Conservation (phyloP, 768 basidiomycete species). For the Kwoniella sp. region DNA sequence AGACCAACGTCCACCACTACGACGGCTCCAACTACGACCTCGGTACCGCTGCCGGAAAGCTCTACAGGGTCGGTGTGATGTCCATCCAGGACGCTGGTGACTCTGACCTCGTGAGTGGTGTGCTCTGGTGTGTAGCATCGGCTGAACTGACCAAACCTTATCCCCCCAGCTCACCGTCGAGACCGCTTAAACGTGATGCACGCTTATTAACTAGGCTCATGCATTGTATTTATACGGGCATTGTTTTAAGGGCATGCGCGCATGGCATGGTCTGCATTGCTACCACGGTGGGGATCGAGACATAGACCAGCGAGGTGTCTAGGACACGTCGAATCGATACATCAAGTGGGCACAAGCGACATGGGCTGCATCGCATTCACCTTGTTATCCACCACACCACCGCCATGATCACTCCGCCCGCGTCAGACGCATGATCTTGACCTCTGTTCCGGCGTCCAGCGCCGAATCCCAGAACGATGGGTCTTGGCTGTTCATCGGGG, state of each 20-base stretch:
- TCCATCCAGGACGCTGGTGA: slow-evolving; percentile 93
- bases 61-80: slow-evolving; percentile 99
- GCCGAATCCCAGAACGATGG: slow-evolving; percentile 41
- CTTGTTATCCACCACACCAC: too few species aligned
- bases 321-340: too few species aligned
- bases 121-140: neutral
- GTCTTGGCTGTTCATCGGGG: slow-evolving; percentile 1
- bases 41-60: slow-evolving; percentile 96
- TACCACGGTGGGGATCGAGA: too few species aligned
- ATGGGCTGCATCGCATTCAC: too few species aligned
- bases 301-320: too few species aligned
- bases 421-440: slow-evolving; percentile 29
- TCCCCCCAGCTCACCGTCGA: slow-evolving; percentile 33
- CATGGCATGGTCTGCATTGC: too few species aligned
- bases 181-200: slow-evolving; percentile 33
- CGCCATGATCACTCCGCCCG: neutral
- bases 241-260: too few species aligned
- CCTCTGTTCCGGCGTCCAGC: slow-evolving; percentile 25
- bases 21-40: slow-evolving; percentile 95
- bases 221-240: slow-evolving; percentile 45
- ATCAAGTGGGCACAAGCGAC: too few species aligned
- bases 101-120: slow-evolving; percentile 66
- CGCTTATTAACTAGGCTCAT: slow-evolving; percentile 11
- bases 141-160: neutral
- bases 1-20: slow-evolving; percentile 98